Evolutionary conservation across 1,139 yeast genomes (phyloP), one percentile per base, ranked within the genome.

Genomic region (Lodderomyces beijingensis): DNA sequence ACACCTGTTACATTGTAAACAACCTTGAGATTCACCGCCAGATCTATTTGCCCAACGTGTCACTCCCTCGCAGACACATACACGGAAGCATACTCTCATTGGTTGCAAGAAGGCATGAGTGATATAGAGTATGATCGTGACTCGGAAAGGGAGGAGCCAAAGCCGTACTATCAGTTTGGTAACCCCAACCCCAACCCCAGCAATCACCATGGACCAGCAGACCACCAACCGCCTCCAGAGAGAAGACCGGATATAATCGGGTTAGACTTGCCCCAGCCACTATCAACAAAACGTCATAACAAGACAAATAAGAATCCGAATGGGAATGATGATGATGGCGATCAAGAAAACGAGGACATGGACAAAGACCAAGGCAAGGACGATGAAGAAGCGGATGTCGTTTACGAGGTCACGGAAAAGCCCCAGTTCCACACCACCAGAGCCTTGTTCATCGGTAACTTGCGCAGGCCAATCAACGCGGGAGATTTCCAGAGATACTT

Each of bases 371-470:
- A 28, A 11, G 32, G 32, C 13, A 32, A 35, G 20, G 47, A 43
- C 4, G 35, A 41, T 9, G 53, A 49, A 13, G 53, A 51, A 2
- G 6, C 6, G 12, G 65, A 59, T 32, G 61, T 62, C 3, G 42
- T 52, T 6, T 67, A 67, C 37, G 59, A 55, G 22, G 53, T 57
- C 15, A 42, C 37, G 15, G 56, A 54, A 3, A 49, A 47, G 15
- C 53, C 70, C 2, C 42, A 49, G 24, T 68, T 57, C 43, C 60
- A 54, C 31, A 52, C 55, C 25, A 67, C 74, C 2, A 47, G 74
- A 29, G 73, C 74, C 0, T 43, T 69, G 22, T 59, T 67, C 37
- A 55, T 68, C 17, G 74, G 68, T 12, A 69, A 68, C 41, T 53
- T 68, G 34, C 54, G 67, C 10, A 47, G 57, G 9, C 67, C 70